Percentiles rank a stretch among this genome's conserved stretches.
These are phyloP conservation scores for Candida wancherniae DNA, from an alignment of 805 yeast species.

Conservation along the genomic window DNA sequence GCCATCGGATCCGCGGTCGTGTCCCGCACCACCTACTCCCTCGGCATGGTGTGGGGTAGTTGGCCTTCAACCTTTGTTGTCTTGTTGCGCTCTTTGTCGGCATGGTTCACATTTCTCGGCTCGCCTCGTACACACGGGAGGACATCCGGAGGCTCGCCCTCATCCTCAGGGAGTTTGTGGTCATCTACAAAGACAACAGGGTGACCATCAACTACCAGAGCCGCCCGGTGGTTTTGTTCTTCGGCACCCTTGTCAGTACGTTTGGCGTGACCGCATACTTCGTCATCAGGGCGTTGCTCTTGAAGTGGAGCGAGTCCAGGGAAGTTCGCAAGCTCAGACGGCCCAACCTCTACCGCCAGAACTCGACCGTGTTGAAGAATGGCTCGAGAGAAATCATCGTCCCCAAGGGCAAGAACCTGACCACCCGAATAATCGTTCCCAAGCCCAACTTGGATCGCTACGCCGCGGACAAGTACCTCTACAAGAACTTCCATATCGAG, in stretches of 20 bases:
- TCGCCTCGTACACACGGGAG: slow-evolving; percentile 28
- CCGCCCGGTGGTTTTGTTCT: slow-evolving; percentile 39
- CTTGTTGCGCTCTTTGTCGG: background rate
- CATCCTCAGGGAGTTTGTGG: slow-evolving; percentile 33
- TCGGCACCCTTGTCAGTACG: slow-evolving; percentile 36
- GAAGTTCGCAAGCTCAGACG: slow-evolving; percentile 23
- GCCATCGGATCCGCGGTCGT: slow-evolving; percentile 1
- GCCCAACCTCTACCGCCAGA: slow-evolving; percentile 37
- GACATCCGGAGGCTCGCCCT: slow-evolving; percentile 31
- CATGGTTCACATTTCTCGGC: slow-evolving; percentile 34
- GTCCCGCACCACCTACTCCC: slow-evolving; percentile 3
- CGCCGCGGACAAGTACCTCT: slow-evolving; percentile 52
- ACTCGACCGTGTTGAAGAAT: slow-evolving; percentile 39
- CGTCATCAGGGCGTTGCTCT: slow-evolving; percentile 25
- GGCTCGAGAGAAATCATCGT: slow-evolving; percentile 46
- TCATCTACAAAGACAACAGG: slow-evolving; percentile 31
- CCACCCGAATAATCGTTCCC: slow-evolving; percentile 42
- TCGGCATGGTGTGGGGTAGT: slow-evolving; percentile 16
- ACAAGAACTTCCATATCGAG: slow-evolving; percentile 41
- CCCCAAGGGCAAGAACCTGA: slow-evolving; percentile 38
- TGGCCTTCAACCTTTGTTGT: background rate
- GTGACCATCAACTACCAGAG: slow-evolving; percentile 38
- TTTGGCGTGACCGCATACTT: slow-evolving; percentile 37
- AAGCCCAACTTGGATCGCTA: slow-evolving; percentile 45
- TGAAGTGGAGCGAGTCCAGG: slow-evolving; percentile 27